Evolutionary conservation across 164 flowering plant species (phyloP).

Genomic region (Saururus chinensis): DNA sequence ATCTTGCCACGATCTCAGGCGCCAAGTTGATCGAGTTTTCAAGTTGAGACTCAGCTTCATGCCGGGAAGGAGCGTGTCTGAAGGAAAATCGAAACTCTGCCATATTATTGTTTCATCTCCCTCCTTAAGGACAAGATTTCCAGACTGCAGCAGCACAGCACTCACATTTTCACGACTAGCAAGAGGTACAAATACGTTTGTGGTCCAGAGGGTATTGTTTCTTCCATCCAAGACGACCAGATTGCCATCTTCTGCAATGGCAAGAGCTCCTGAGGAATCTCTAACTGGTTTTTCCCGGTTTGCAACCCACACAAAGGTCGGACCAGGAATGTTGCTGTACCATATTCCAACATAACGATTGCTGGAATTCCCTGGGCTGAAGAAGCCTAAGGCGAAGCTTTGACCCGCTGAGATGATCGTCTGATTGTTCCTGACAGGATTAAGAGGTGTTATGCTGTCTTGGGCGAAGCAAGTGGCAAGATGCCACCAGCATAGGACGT

Average conservation of each 20-base stretch:
- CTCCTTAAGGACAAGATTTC: constrained; percentile 60
- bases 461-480: not conserved
- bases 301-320: constrained; percentile 17
- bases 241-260: constrained; percentile 5
- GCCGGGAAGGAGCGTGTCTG: constrained; percentile 19
- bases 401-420: not conserved
- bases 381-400: constrained; percentile 13
- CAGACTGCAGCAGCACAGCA: constrained; percentile 32
- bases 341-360: constrained; percentile 14
- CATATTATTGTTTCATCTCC: constrained; percentile 38
- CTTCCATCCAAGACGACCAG: constrained; percentile 5
- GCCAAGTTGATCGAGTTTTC: constrained; percentile 3
- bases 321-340: constrained; percentile 8
- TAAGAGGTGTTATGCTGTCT: not conserved
- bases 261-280: constrained; percentile 10
- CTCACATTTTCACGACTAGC: constrained; percentile 6
- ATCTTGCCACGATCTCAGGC: constrained; percentile 24
- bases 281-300: constrained; percentile 14
- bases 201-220: constrained; percentile 2
- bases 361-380: constrained; percentile 12
- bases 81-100: constrained; percentile 82
- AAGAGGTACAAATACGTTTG: not conserved
- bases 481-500: not conserved
- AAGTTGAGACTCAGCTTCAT: constrained; percentile 14
- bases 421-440: not conserved